Conservation (phyloP, 1,284 basidiomycete genomes). For the Bondarzewia mesenterica region DNA sequence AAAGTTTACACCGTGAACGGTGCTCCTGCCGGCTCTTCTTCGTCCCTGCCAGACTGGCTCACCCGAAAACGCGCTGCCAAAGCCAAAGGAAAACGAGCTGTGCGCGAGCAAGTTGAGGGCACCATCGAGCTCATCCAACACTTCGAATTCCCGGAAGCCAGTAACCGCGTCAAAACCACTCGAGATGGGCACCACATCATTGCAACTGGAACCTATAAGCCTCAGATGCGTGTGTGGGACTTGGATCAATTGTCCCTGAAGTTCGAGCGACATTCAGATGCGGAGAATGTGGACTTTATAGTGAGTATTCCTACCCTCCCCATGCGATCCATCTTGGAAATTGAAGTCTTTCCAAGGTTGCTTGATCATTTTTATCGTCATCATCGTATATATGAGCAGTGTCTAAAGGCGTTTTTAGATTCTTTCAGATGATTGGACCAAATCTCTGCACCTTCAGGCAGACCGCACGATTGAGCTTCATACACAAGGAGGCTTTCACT, state of each 20-base stretch:
- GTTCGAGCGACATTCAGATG: slow-evolving; percentile 93
- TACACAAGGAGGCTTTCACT: slow-evolving; percentile 90
- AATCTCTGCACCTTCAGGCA: slow-evolving; percentile 93
- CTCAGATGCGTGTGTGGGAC: slow-evolving; percentile 95
- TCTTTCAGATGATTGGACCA: slow-evolving; percentile 98
- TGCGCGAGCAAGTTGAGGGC: slow-evolving; percentile 65
- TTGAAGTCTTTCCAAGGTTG: slow-evolving; percentile 5
- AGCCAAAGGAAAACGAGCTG: slow-evolving; percentile 55
- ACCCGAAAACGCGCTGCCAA: slow-evolving; percentile 58
- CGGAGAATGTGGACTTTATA: slow-evolving; percentile 97
- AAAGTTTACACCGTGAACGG: slow-evolving; percentile 92
- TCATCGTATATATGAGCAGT: not conserved
- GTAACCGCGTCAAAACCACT: slow-evolving; percentile 86
- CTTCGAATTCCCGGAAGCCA: slow-evolving; percentile 96
- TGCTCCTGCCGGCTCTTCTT: slow-evolving; percentile 72
- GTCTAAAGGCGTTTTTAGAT: slow-evolving; percentile 44
- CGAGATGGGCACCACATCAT: slow-evolving; percentile 88
- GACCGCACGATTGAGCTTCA: slow-evolving; percentile 95
- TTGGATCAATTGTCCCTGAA: slow-evolving; percentile 89
- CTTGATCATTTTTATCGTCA: too few relatives aligned
- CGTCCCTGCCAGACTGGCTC: slow-evolving; percentile 86
- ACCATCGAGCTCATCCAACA: slow-evolving; percentile 88
- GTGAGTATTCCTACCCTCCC: slow-evolving; percentile 42
- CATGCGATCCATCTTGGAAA: slow-evolving; percentile 3
- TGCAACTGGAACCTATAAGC: slow-evolving; percentile 97